These are phyloP conservation scores for Nakazawaea ishiwadae DNA, from an alignment of 805 yeast species.

Conservation along the genomic window DNA sequence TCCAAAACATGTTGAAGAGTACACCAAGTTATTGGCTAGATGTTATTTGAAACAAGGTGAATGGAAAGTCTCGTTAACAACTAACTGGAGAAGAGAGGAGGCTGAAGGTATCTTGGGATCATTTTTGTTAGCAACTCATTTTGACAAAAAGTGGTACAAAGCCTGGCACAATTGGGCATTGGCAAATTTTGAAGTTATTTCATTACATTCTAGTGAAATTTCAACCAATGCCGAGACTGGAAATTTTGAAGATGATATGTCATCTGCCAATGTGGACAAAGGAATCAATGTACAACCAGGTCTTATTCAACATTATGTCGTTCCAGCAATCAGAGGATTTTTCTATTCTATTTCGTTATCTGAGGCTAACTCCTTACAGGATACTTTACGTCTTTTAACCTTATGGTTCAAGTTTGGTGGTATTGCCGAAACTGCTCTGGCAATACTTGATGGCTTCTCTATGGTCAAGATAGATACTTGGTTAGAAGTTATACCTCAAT, in stretches of 20 bases:
- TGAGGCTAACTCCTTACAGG: constrained; percentile 83
- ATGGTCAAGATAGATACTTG: constrained; percentile 89
- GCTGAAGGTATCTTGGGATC: constrained; percentile 84
- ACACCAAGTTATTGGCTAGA: constrained; percentile 82
- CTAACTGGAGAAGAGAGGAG: constrained; percentile 72
- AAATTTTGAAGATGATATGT: constrained; percentile 13
- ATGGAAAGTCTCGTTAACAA: constrained; percentile 86
- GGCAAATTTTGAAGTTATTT: constrained; percentile 93
- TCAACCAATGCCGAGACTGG: constrained; percentile 13
- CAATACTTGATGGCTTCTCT: constrained; percentile 85
- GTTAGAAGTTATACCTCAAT: constrained; percentile 93
- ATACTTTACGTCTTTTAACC: constrained; percentile 82
- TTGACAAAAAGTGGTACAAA: constrained; percentile 90
- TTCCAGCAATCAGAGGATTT: constrained; percentile 94
- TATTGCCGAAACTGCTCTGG: constrained; percentile 81
- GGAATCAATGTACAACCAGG: constrained; percentile 35
- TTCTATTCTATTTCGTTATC: constrained; percentile 92
- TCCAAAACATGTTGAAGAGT: constrained; percentile 72
- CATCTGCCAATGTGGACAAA: constrained; percentile 8
- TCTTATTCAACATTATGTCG: constrained; percentile 78
- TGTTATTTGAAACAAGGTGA: constrained; percentile 98
- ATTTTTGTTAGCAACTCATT: constrained; percentile 89
- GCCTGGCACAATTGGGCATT: constrained; percentile 99
- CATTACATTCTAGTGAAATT: constrained; percentile 37
- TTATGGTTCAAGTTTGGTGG: constrained; percentile 98